phyloP scores from a whole-genome alignment of 2,329 filamentous ascomycete genomes.

The Clarireedia paspali region DNA sequence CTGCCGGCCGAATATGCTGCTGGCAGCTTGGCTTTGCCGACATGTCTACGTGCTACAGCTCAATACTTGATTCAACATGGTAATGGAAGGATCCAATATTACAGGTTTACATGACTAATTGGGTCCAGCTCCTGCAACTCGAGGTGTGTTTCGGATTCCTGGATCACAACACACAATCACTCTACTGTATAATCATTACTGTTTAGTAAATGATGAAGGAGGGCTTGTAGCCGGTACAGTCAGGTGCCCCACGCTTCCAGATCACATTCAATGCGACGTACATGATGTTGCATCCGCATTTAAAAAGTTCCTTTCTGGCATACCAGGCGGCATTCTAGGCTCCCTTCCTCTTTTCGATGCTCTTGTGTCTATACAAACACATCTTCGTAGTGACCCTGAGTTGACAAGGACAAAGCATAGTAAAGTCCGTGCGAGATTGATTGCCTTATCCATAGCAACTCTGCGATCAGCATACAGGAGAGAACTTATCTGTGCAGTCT shows the following conservation, averaged over 20 bases:
- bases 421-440: constrained; percentile 54
- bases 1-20: constrained; percentile 52
- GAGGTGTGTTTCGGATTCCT: constrained; percentile 56
- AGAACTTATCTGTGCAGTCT: constrained; percentile 59
- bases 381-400: constrained; percentile 45
- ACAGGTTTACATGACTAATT: constrained; percentile 10
- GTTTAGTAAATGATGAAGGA: constrained; percentile 39
- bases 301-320: constrained; percentile 53
- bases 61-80: constrained; percentile 55
- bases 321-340: constrained; percentile 60
- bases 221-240: constrained; percentile 48
- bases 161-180: constrained; percentile 48
- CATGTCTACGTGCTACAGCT: constrained; percentile 59
- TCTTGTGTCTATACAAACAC: constrained; percentile 51
- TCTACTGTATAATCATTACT: constrained; percentile 57
- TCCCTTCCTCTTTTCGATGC: constrained; percentile 54
- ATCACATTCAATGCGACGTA: constrained; percentile 49
- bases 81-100: constrained; percentile 27
- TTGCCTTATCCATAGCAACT: constrained; percentile 54
- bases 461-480: constrained; percentile 52
- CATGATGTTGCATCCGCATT: constrained; percentile 63
- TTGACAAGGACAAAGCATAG: constrained; percentile 45
- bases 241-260: constrained; percentile 49
- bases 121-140: constrained; percentile 32
- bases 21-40: constrained; percentile 50